phyloP scores from a whole-genome alignment of 1,139 yeast species.

The Protomyces inouyei region DNA sequence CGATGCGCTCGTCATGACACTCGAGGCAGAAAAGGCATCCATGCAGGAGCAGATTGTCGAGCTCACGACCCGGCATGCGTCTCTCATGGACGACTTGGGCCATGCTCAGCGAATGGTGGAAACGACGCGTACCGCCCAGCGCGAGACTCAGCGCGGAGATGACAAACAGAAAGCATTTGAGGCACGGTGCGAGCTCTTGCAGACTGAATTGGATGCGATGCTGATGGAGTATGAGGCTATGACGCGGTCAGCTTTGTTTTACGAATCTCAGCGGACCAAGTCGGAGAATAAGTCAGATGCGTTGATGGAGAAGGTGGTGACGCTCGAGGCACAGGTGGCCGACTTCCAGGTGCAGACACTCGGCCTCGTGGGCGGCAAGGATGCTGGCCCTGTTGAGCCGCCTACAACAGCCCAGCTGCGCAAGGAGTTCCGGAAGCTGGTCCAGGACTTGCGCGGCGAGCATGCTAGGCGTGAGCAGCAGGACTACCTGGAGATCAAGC shows the following conservation, averaged over 20 bases:
- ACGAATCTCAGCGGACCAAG: conserved; percentile 30
- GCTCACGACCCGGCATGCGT: background rate
- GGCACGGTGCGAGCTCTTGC: conserved; percentile 25
- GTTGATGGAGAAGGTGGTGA: conserved; percentile 29
- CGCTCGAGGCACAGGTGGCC: conserved; percentile 31
- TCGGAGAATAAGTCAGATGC: conserved; percentile 29
- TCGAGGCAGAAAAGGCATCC: background rate
- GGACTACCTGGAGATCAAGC: conserved; percentile 33
- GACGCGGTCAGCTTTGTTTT: conserved; percentile 28
- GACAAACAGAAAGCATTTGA: background rate
- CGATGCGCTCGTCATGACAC: background rate
- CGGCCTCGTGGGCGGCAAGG: conserved; percentile 9
- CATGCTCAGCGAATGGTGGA: background rate
- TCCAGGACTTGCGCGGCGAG: conserved; percentile 31
- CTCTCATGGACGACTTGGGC: background rate
- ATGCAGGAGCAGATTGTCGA: background rate
- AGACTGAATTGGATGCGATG: conserved; percentile 30
- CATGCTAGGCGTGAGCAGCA: conserved; percentile 31
- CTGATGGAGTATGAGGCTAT: conserved; percentile 30
- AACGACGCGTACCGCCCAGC: background rate
- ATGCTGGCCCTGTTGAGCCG: conserved; percentile 13
- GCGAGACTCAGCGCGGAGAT: background rate
- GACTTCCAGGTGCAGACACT: conserved; percentile 30
- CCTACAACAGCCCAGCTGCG: conserved; percentile 30
- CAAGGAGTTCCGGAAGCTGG: conserved; percentile 32